Base-by-base conservation (phyloP, 352 stramenopile genomes). In the Globisporangium yorkense region DNA sequence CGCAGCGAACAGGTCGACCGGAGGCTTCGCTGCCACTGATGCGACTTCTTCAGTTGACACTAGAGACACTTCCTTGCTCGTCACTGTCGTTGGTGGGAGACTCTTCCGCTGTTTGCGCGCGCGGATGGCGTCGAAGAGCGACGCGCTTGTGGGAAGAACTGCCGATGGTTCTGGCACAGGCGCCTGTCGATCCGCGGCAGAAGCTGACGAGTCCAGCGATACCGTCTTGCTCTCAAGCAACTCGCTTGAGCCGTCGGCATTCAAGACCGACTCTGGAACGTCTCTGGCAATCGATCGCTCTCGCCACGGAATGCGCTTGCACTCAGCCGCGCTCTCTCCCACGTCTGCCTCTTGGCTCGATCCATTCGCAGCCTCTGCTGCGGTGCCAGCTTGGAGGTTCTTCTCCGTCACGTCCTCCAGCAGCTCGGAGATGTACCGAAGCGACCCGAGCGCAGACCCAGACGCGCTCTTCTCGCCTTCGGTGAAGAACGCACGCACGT, bases 1-100 rank as follows among this genome's bases (percentile, higher is more conserved):
- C 29, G 76, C 75, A n/a, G 79, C 75, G 47, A 92, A 72, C 13
- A 92, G 61, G 40, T 86, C 70, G 24, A 75, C 47, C 18, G 77
- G 69, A 37, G 47, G 15, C n/a, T 59, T 51, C 15, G 31, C 9
- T 48, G 40, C 21, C 16, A 27, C 67, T 66, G 18, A 5, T 51
- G 50, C 50, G 10, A 43, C 18, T 29, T 5, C 29, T 52, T 39
- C 35, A 10, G 35, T 2, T 41, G 35, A 41, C 16, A 20, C 27
- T 21, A 27, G 9, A 52, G 47, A 35, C 40, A 27, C 27, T 45
- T 21, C 20, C 16, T 53, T 13, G 1, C 9, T 33, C 10, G 27
- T 48, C 15, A 7, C 16, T 27, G 29, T 21, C 31, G 27, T 20
- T 20, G 54, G 7, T 45, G 40, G 3, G 9, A 18, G 9, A 13